These are phyloP conservation scores for Flaveria trinervia DNA, from an alignment of 129 eudicot genomes.

Conservation along the genomic window DNA sequence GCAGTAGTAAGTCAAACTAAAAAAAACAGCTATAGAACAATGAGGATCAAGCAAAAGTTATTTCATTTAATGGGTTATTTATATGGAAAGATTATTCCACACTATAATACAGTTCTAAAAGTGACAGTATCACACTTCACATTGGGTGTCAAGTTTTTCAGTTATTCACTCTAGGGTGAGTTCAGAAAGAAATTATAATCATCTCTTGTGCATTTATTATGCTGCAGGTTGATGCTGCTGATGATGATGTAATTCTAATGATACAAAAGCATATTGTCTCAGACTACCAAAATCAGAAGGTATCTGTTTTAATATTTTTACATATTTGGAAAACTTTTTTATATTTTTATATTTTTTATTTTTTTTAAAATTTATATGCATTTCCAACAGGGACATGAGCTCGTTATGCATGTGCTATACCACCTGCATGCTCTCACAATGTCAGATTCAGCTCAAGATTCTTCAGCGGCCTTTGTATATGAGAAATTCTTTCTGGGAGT, in stretches of 20 bases:
- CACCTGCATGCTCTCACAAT: conserved; percentile 62
- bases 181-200: not conserved
- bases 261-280: conserved; percentile 64
- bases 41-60: not conserved
- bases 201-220: conserved; percentile 12
- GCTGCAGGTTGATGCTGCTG: conserved; percentile 66
- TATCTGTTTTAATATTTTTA: conserved; percentile 29
- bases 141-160: conserved; percentile 11
- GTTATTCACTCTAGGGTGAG: not conserved
- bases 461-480: conserved; percentile 58
- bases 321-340: conserved; percentile 12
- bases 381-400: conserved; percentile 86
- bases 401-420: conserved; percentile 80
- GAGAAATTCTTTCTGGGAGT: conserved; percentile 85
- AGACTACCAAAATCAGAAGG: conserved; percentile 84
- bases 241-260: conserved; percentile 56
- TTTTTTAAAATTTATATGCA: conserved; percentile 1
- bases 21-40: not conserved
- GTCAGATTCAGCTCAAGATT: conserved; percentile 50
- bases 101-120: conserved; percentile 13
- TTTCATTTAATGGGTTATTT: conserved; percentile 1
- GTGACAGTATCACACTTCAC: conserved; percentile 2
- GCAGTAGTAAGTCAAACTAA: not conserved
- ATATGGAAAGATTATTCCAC: not conserved
- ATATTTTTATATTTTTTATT: too few relatives aligned